Evolutionary conservation across 2,329 filamentous ascomycete genomes (phyloP).

Genomic region (Colletotrichum navitas): DNA sequence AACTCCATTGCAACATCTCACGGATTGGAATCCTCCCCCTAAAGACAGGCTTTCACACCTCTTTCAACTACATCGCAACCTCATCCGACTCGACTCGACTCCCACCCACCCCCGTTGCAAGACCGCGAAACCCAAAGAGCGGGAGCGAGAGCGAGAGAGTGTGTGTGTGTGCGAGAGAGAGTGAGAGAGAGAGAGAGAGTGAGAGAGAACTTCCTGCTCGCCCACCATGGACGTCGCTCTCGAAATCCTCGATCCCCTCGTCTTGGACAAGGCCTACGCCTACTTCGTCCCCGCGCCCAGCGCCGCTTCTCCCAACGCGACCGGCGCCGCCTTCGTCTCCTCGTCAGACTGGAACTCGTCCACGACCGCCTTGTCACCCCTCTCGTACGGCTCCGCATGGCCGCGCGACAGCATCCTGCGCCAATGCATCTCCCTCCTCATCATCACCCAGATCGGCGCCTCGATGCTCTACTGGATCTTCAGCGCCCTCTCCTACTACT

Average conservation of each 20-base stretch:
- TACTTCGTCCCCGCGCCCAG: constrained; percentile 50
- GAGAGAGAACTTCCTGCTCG: constrained; percentile 1
- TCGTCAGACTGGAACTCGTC: constrained; percentile 27
- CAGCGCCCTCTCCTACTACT: constrained; percentile 78
- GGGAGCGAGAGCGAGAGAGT: neutral
- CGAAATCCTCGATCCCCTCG: constrained; percentile 56
- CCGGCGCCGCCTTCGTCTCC: constrained; percentile 33
- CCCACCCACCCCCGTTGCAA: neutral
- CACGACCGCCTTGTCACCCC: constrained; percentile 2
- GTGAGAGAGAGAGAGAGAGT: neutral
- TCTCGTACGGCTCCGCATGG: constrained; percentile 49
- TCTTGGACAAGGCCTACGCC: constrained; percentile 57
- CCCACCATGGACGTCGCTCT: constrained; percentile 55
- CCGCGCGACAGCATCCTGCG: constrained; percentile 57
- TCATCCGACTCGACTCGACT: neutral
- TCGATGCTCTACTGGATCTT: constrained; percentile 71
- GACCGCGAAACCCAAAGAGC: neutral
- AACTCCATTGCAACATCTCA: constrained; percentile 12
- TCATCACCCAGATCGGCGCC: constrained; percentile 56
- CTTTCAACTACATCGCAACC: neutral
- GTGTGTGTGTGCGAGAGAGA: neutral
- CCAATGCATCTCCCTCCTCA: constrained; percentile 54
- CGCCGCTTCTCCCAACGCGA: constrained; percentile 25
- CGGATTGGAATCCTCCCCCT: neutral
- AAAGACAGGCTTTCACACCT: neutral